phyloP scores from a whole-genome alignment of 768 basidiomycete genomes.

The Boletus edulis region DNA sequence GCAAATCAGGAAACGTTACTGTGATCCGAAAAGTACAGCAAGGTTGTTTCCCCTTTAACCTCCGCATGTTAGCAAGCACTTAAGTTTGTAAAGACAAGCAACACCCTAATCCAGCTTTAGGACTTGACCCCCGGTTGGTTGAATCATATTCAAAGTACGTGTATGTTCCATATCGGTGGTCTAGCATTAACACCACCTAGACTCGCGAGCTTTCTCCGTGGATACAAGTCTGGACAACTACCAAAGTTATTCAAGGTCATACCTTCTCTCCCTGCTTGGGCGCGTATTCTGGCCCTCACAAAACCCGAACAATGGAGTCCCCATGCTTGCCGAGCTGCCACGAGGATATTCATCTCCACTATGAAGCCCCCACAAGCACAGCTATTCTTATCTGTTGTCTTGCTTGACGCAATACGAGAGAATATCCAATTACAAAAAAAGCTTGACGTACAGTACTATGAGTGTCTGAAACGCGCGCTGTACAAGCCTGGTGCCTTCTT shows the following conservation, averaged over 20 bases:
- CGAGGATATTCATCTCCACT: conserved; percentile 92
- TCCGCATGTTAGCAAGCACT: neutral
- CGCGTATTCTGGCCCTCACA: conserved; percentile 90
- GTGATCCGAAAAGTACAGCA: conserved; percentile 60
- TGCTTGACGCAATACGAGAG: conserved; percentile 85
- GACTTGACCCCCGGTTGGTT: conserved; percentile 88
- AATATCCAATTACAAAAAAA: conserved; percentile 87
- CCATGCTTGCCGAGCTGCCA: conserved; percentile 91
- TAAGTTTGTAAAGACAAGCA: conserved; percentile 38
- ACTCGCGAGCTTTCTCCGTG: conserved; percentile 78
- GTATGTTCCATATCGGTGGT: neutral
- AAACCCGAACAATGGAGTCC: conserved; percentile 93
- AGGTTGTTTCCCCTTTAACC: conserved; percentile 35
- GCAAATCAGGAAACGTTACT: conserved; percentile 50
- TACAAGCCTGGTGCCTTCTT: conserved; percentile 99
- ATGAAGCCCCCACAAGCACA: conserved; percentile 96
- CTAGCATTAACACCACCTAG: conserved; percentile 39
- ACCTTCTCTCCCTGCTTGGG: conserved; percentile 94
- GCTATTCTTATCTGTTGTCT: conserved; percentile 86
- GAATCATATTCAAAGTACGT: conserved; percentile 90
- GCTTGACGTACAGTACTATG: conserved; percentile 90
- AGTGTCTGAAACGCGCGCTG: conserved; percentile 85
- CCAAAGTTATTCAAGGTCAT: conserved; percentile 99
- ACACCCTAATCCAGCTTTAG: conserved; percentile 77
- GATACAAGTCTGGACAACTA: conserved; percentile 90